phyloP scores from a whole-genome alignment of 495 filamentous ascomycete species.

The Neurospora pannonica region DNA sequence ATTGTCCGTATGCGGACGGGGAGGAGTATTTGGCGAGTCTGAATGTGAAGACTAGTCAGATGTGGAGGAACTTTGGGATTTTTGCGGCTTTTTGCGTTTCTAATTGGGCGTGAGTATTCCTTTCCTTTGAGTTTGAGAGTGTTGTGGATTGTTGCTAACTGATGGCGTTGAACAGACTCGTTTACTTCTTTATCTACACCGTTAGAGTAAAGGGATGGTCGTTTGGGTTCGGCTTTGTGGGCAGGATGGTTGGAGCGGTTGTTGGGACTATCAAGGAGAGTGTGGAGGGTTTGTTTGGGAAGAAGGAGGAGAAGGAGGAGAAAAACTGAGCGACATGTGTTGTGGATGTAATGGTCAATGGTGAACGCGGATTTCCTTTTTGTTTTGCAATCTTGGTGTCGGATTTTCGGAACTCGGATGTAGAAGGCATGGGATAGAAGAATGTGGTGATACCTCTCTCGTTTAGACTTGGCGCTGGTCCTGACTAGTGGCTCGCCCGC shows the following conservation, averaged over 20 bases:
- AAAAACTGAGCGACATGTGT: background rate
- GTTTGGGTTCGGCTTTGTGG: conserved; percentile 50
- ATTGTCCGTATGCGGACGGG: conserved; percentile 60
- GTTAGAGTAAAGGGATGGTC: conserved; percentile 62
- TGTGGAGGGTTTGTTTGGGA: background rate
- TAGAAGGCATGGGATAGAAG: background rate
- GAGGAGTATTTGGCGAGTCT: conserved; percentile 58
- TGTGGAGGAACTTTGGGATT: conserved; percentile 72
- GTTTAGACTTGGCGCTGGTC: background rate
- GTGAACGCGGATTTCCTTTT: background rate
- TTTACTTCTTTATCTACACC: conserved; percentile 82
- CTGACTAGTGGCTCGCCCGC: too few species aligned
- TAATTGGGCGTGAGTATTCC: conserved; percentile 49
- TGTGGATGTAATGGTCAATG: background rate
- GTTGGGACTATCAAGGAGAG: background rate
- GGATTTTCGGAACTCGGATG: background rate
- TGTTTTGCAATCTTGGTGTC: background rate
- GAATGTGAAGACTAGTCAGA: conserved; percentile 50
- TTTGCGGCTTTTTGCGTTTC: conserved; percentile 67
- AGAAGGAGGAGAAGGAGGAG: background rate
- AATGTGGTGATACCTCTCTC: background rate
- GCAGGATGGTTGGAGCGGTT: background rate
- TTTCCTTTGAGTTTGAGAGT: too few species aligned
- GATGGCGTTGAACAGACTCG: conserved; percentile 44
- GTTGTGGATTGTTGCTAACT: background rate